Conservation (phyloP, 371 early-diverging fungal species). For the Mortierella sp. region DNA sequence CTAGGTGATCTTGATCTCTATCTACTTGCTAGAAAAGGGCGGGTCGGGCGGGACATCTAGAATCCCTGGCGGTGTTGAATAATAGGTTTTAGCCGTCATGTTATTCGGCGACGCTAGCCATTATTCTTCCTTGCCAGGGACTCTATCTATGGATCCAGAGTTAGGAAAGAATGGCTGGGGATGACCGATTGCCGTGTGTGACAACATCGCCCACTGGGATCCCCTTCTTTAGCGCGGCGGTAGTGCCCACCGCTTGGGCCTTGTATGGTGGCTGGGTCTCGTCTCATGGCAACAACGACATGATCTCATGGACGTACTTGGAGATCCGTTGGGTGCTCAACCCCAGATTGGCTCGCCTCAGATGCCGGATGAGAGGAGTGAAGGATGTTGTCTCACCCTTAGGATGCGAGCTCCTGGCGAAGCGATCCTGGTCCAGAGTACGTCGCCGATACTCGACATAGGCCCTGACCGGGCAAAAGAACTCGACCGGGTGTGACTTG, state of each 20-base stretch:
- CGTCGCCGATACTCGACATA: conserved; percentile 9
- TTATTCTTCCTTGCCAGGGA: conserved; percentile 14
- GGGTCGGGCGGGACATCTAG: conserved; percentile 24
- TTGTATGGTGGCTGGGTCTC: neutral
- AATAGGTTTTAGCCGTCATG: conserved; percentile 25
- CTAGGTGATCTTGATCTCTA: conserved; percentile 16
- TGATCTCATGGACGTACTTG: conserved; percentile 2
- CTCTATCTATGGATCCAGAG: conserved; percentile 10
- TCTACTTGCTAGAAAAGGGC: conserved; percentile 28
- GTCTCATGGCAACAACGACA: neutral
- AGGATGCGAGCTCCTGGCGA: neutral
- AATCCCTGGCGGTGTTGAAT: conserved; percentile 22
- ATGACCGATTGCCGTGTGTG: conserved; percentile 13
- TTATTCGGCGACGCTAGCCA: conserved; percentile 17
- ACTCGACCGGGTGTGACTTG: conserved; percentile 5
- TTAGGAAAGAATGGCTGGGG: neutral
- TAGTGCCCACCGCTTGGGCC: conserved; percentile 2
- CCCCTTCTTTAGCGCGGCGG: neutral
- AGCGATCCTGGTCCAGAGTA: neutral
- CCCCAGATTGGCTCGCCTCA: neutral
- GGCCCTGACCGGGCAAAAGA: conserved; percentile 4
- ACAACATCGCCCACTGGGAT: conserved; percentile 2
- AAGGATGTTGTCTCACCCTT: neutral
- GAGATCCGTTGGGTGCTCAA: neutral
- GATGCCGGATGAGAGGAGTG: neutral